Percentiles rank a stretch among this genome's conserved stretches.
These are phyloP conservation scores for Oryza meridionalis DNA, from an alignment of 176 grass and related monocot species.

Conservation along the genomic window DNA sequence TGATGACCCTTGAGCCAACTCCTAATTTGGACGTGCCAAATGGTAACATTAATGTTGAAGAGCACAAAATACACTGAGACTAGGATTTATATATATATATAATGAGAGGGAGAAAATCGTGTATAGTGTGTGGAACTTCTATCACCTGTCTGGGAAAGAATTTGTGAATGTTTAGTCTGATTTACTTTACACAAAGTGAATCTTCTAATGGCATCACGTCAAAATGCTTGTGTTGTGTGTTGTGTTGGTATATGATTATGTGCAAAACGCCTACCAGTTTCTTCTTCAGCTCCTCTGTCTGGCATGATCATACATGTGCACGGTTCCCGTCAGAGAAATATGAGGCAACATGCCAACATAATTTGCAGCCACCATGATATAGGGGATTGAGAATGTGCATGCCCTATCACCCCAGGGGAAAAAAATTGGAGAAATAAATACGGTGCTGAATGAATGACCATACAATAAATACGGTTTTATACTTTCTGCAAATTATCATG, in stretches of 20 bases:
- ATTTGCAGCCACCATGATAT: conserved; percentile 44
- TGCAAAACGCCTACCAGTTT: neutral
- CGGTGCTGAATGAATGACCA: neutral
- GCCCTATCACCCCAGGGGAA: conserved; percentile 41
- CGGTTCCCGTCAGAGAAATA: conserved; percentile 32
- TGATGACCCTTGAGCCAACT: neutral
- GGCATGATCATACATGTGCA: neutral
- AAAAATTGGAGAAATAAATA: conserved; percentile 29
- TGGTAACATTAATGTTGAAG: neutral
- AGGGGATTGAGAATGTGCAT: conserved; percentile 19
- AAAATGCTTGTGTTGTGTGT: neutral
- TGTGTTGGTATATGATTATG: conserved; percentile 20
- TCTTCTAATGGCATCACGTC: neutral
- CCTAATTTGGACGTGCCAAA: neutral
- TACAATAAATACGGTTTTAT: neutral
- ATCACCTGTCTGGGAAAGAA: neutral
- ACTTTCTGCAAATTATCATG: neutral
- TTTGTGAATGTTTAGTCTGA: neutral
- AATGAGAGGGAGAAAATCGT: neutral
- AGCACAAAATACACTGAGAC: neutral
- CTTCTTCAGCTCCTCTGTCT: conserved; percentile 11
- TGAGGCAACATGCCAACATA: conserved; percentile 39
- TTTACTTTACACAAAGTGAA: neutral
- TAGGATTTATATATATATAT: neutral
- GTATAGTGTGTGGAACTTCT: neutral